phyloP scores from a whole-genome alignment of 305 asterid species.

The Petunia hybrid region DNA sequence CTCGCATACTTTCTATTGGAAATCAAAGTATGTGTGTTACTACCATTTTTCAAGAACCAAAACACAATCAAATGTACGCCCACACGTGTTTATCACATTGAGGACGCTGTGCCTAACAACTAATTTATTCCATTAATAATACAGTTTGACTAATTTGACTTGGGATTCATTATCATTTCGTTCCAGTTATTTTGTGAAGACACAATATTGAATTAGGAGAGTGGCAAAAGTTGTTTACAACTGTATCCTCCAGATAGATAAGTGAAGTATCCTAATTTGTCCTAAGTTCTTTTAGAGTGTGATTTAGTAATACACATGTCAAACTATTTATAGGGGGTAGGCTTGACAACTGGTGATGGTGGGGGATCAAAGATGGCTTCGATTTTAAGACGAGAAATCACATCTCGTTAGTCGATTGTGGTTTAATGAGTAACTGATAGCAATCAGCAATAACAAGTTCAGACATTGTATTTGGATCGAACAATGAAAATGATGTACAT shows the following conservation, averaged over 20 bases:
- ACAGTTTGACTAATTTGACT: neutral
- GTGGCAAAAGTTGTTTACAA: conserved; percentile 4
- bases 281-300: neutral
- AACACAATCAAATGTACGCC: neutral
- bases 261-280: neutral
- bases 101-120: conserved; percentile 12
- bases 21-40: neutral
- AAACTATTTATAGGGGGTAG: too few species aligned
- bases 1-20: neutral
- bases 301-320: too few species aligned
- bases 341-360: too few species aligned
- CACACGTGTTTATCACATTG: conserved; percentile 8
- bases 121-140: neutral
- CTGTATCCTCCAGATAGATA: neutral
- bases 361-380: too few species aligned
- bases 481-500: too few species aligned
- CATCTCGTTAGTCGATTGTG: too few species aligned
- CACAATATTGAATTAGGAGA: neutral
- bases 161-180: neutral
- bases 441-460: too few species aligned
- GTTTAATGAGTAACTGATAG: too few species aligned
- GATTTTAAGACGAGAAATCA: too few species aligned
- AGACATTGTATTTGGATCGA: too few species aligned
- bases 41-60: neutral
- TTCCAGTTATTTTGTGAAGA: neutral